phyloP scores from a whole-genome alignment of 192 early-diverging fungal genomes.

The Backusella circina region DNA sequence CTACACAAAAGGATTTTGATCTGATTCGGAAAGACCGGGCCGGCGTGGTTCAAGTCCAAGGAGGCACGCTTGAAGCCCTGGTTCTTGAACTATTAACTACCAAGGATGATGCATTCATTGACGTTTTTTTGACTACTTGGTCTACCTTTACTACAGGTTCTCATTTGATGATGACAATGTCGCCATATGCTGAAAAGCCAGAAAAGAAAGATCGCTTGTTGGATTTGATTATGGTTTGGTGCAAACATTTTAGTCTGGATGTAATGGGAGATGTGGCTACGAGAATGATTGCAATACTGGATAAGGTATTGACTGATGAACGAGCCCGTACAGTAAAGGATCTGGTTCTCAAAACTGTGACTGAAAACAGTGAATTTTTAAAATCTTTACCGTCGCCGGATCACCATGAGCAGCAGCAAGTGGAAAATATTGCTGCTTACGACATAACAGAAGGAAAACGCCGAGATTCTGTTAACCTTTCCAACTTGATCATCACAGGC shows the following conservation, averaged over 20 bases:
- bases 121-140: constrained; percentile 40
- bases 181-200: not conserved
- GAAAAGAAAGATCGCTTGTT: not conserved
- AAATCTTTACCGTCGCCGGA: not conserved
- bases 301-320: not conserved
- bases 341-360: constrained; percentile 10
- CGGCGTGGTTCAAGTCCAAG: constrained; percentile 21
- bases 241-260: constrained; percentile 24
- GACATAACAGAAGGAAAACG: not conserved
- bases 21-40: constrained; percentile 31
- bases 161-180: constrained; percentile 11
- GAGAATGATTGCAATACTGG: constrained; percentile 24
- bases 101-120: constrained; percentile 23
- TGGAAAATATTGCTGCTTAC: constrained; percentile 2
- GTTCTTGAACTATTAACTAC: constrained; percentile 62
- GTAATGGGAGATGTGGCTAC: constrained; percentile 32
- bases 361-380: not conserved
- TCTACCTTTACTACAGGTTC: constrained; percentile 31
- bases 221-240: constrained; percentile 29
- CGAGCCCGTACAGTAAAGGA: not conserved
- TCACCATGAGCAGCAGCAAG: not conserved
- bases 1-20: constrained; percentile 44
- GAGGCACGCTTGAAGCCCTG: constrained; percentile 42
- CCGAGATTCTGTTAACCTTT: constrained; percentile 35
- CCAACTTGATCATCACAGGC: constrained; percentile 53